Evolutionary conservation across 495 filamentous ascomycete genomes (phyloP), one percentile per base, ranked within the genome.

Genomic region (Trichoderma orchidacearum): DNA sequence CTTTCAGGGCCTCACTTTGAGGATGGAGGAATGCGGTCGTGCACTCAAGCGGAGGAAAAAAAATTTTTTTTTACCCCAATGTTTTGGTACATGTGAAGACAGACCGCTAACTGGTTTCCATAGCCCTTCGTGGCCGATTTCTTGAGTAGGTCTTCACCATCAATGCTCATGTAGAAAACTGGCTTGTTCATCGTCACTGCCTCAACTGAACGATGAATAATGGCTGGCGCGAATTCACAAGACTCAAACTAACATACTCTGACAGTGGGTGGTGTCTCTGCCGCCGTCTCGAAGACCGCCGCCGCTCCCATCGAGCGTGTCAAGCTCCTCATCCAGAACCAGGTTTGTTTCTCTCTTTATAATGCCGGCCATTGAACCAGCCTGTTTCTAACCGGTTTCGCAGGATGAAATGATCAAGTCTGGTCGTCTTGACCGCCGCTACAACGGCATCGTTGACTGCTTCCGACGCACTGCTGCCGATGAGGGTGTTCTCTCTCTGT

Each of bases 301-400:
- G 93, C 93, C 74, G 93, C 93, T 78, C 93, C 93, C 77, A 98
- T 98, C 68, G 93, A 98, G 90, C 93, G 93, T 88, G 86, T 98
- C 80, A 98, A 98, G 90, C 93, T 98, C 70, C 88, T 98, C 67
- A 95, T 98, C 82, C 93, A 98, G 84, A 98, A 97, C 82, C 93
- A 98, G 86, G 92, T 96, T 84, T 59, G 88, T 76, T 50, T 15
- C 50, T 30, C 30, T 56, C 35, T 56, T 36, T 54, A 21, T 23
- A 6, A 54, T 36, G n/a, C n/a, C n/a, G n/a, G n/a, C 51, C 27
- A 45, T 56, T 60, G 58, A 64, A 57, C 66, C 59, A 48, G 58
- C 34, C 34, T 29, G 51, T 62, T 3, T 51, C 65, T 70, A 50
- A 71, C 55, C 13, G 36, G 1, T 45, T 38, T 12, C 63, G 62